Evolutionary conservation across 768 basidiomycete species (phyloP), one percentile per base, ranked within the genome.

Genomic region (Cubamyces lactineus): DNA sequence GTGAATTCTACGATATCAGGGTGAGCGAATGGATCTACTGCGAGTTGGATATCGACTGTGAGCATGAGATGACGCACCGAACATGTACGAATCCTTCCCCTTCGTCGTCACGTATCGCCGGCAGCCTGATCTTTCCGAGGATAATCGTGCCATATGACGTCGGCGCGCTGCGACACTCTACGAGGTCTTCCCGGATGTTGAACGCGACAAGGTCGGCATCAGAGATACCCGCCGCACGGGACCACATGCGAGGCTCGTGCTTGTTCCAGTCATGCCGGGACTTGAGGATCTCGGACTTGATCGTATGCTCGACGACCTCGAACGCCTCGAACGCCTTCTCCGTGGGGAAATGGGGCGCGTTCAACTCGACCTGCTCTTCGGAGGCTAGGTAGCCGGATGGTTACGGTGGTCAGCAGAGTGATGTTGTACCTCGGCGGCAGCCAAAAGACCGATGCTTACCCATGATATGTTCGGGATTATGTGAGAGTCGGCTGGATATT

Each of bases 201-300:
- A 90, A 89, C 53, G 67, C 63, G 12, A 79, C 76, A 58, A 92
- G 76, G 24, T 85, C 74, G 0, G 74, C 50, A 69, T 92, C 84
- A 39, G 80, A 77, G 30, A 90, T 68, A 15, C 72, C 76, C 47
- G 66, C 63, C 0, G 86, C 89, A 39, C 87, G 79, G 13, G 81
- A 77, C 87, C 88, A 92, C 89, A 92, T 84, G 55, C 65, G 79
- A 59, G 85, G 86, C 71, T 88, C 86, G 69, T 91, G 89, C 63
- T 80, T 77, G 75, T 90, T 79, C 91, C 91, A 91, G 62, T 88
- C 66, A 53, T 74, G 80, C 59, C 91, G 86, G 51, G 88, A 89
- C 60, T 80, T 83, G 60, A 85, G 46, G 67, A 92, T 86, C 70
- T 84, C 86, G n/a, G 73, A 47, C 76, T 87, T 90, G 78, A 93